Percentiles rank a stretch among this genome's conserved stretches.
phyloP scores from a whole-genome alignment of 805 yeast genomes.

The Metschnikowia rubicola region DNA sequence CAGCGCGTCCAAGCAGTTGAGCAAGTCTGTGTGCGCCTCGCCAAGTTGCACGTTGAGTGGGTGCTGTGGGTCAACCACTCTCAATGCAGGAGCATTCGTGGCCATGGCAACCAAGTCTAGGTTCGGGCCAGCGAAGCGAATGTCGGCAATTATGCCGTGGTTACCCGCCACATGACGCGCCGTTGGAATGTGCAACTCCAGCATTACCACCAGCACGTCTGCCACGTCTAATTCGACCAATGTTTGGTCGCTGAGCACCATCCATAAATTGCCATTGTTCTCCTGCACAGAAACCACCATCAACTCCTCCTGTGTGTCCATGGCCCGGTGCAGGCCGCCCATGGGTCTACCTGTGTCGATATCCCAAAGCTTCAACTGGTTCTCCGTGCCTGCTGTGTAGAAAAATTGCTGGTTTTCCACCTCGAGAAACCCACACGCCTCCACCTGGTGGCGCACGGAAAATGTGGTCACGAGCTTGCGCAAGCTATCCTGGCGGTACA shows the following conservation, averaged over 20 bases:
- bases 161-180: slow-evolving; percentile 75
- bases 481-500: slow-evolving; percentile 49
- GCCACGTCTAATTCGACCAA: slow-evolving; percentile 45
- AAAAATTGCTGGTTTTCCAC: slow-evolving; percentile 32
- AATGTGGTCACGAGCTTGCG: slow-evolving; percentile 61
- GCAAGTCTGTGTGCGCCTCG: slow-evolving; percentile 83
- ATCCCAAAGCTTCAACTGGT: slow-evolving; percentile 66
- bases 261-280: slow-evolving; percentile 33
- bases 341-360: slow-evolving; percentile 44
- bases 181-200: slow-evolving; percentile 33
- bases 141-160: slow-evolving; percentile 93
- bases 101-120: slow-evolving; percentile 70
- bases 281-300: slow-evolving; percentile 59
- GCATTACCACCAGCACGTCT: slow-evolving; percentile 21
- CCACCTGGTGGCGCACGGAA: slow-evolving; percentile 71
- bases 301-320: slow-evolving; percentile 66
- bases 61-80: slow-evolving; percentile 63
- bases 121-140: slow-evolving; percentile 69
- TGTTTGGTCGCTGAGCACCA: slow-evolving; percentile 84
- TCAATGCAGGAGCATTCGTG: slow-evolving; percentile 85
- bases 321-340: slow-evolving; percentile 45
- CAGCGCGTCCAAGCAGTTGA: slow-evolving; percentile 75
- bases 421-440: slow-evolving; percentile 58
- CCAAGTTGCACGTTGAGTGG: slow-evolving; percentile 61
- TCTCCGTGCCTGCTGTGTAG: slow-evolving; percentile 79